phyloP scores from a whole-genome alignment of 768 basidiomycete species.

The Suillus subaureus region DNA sequence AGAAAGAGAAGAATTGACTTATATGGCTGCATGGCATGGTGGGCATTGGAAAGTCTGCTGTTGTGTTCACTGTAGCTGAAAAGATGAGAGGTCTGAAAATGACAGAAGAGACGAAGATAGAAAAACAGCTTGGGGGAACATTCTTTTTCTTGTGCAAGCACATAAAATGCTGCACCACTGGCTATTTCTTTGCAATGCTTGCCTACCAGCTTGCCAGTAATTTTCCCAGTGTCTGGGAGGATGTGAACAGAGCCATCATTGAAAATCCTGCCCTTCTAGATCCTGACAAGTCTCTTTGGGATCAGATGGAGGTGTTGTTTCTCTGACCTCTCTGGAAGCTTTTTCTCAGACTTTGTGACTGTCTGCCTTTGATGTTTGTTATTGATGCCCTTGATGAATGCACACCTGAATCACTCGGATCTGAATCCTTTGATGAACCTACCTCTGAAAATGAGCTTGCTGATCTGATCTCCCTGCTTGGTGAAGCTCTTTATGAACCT shows the following conservation, averaged over 20 bases:
- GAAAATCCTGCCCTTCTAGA: neutral
- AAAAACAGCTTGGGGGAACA: neutral
- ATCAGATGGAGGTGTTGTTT: neutral
- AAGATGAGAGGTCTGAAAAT: neutral
- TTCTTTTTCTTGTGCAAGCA: conserved; percentile 3
- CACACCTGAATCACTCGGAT: neutral
- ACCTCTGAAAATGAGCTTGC: neutral
- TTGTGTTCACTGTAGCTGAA: conserved; percentile 1
- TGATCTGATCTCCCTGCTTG: neutral
- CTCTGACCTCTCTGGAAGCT: neutral
- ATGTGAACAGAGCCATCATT: neutral
- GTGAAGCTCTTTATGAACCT: neutral
- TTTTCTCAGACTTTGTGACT: neutral
- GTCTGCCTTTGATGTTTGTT: neutral
- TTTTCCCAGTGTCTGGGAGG: neutral
- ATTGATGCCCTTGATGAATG: neutral
- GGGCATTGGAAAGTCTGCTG: conserved; percentile 1
- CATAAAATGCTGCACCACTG: neutral
- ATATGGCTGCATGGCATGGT: neutral
- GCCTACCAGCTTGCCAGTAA: neutral
- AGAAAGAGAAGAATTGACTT: neutral
- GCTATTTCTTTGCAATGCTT: neutral
- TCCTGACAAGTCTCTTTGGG: neutral
- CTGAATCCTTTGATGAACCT: neutral
- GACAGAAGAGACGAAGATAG: neutral